Evolutionary conservation across 2,329 filamentous ascomycete genomes (phyloP).

Genomic region (Aspergillus sp.): DNA sequence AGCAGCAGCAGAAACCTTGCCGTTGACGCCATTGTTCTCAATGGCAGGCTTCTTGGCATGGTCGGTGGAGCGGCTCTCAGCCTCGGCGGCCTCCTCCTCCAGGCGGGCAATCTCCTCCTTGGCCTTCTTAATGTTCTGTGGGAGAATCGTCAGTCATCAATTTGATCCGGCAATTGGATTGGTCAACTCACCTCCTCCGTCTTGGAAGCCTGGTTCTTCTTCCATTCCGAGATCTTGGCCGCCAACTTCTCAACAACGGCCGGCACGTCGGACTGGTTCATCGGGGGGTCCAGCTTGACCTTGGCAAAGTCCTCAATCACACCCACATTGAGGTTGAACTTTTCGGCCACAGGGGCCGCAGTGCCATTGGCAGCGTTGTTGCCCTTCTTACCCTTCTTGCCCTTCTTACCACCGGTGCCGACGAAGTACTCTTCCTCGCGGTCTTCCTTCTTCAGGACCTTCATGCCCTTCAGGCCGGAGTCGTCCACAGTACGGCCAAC

Average conservation of each 20-base stretch:
- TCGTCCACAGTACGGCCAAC: constrained; percentile 82
- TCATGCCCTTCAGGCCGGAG: constrained; percentile 79
- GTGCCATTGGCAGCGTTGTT: constrained; percentile 39
- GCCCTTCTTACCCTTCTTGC: constrained; percentile 82
- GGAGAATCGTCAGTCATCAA: constrained; percentile 21
- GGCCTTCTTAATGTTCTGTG: constrained; percentile 91
- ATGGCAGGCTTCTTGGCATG: constrained; percentile 54
- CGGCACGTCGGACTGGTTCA: constrained; percentile 79
- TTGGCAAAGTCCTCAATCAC: constrained; percentile 87
- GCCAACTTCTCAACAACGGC: constrained; percentile 82
- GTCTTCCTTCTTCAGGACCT: constrained; percentile 80
- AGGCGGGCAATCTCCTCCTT: constrained; percentile 92
- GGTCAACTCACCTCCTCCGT: constrained; percentile 74
- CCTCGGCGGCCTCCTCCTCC: constrained; percentile 60
- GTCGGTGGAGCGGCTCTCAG: constrained; percentile 47
- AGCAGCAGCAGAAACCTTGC: constrained; percentile 51
- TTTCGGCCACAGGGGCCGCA: constrained; percentile 52
- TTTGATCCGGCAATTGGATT: not conserved
- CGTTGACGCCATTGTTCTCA: constrained; percentile 54
- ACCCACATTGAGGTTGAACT: constrained; percentile 85
- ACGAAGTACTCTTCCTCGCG: constrained; percentile 82
- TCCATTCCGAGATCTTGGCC: constrained; percentile 88
- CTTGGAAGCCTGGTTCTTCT: constrained; percentile 82
- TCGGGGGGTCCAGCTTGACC: constrained; percentile 83
- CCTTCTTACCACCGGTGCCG: constrained; percentile 73